Conservation (phyloP, 2,329 filamentous ascomycete species). For the Exophiala bonariae region DNA sequence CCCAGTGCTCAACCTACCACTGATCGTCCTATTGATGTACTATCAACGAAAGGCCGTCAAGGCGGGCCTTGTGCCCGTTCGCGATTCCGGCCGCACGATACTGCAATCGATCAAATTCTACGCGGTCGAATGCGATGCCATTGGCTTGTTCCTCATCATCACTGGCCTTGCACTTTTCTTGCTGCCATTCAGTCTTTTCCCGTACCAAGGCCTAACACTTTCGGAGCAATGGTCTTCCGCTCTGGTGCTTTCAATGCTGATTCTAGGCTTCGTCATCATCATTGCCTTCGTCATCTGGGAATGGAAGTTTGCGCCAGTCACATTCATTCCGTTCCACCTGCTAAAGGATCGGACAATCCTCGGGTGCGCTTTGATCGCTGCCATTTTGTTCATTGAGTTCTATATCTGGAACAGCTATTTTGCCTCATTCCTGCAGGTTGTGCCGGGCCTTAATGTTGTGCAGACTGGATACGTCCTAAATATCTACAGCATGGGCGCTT, state of each 20-base stretch:
- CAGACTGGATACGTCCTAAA: slow-evolving; percentile 47
- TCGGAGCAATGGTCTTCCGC: slow-evolving; percentile 42
- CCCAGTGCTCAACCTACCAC: slow-evolving; percentile 14
- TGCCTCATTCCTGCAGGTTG: slow-evolving; percentile 18
- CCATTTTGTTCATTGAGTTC: slow-evolving; percentile 28
- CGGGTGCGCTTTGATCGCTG: slow-evolving; percentile 18
- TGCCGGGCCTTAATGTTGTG: slow-evolving; percentile 21
- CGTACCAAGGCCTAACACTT: slow-evolving; percentile 30
- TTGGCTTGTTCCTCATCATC: slow-evolving; percentile 62
- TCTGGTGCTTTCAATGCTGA: slow-evolving; percentile 49
- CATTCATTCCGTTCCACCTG: slow-evolving; percentile 56
- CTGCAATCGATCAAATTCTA: slow-evolving; percentile 51
- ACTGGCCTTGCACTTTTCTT: slow-evolving; percentile 63
- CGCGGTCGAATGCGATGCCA: slow-evolving; percentile 59
- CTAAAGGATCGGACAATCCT: slow-evolving; percentile 28
- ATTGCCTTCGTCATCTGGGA: slow-evolving; percentile 57
- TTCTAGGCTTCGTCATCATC: slow-evolving; percentile 56
- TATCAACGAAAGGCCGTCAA: slow-evolving; percentile 63
- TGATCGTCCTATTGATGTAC: slow-evolving; percentile 52
- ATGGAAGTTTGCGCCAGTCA: slow-evolving; percentile 49
- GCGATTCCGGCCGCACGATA: slow-evolving; percentile 44
- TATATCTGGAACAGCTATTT: slow-evolving; percentile 36
- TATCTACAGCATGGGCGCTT: slow-evolving; percentile 49
- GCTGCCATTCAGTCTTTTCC: slow-evolving; percentile 62
- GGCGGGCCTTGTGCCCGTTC: slow-evolving; percentile 50